Percentiles rank a stretch among this genome's conserved stretches.
phyloP scores from a whole-genome alignment of 805 yeast genomes.

The Hanseniaspora meyeri region DNA sequence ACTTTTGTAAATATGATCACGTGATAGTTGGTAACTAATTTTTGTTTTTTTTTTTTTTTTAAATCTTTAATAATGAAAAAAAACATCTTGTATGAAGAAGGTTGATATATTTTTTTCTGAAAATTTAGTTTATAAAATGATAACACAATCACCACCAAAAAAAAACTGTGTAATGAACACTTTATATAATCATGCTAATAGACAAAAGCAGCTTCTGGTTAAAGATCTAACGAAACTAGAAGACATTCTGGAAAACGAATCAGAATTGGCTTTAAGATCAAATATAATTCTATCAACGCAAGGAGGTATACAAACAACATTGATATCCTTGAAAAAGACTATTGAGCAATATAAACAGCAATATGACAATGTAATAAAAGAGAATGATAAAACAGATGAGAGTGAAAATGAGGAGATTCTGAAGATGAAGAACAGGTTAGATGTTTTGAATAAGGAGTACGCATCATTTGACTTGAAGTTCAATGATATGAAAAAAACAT shows the following conservation, averaged over 20 bases:
- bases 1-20: neutral
- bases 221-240: slow-evolving; percentile 60
- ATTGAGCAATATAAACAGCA: slow-evolving; percentile 54
- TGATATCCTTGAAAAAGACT: slow-evolving; percentile 64
- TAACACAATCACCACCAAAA: too few relatives aligned
- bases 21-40: neutral
- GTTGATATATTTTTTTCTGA: neutral
- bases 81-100: neutral
- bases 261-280: slow-evolving; percentile 33
- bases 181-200: slow-evolving; percentile 76
- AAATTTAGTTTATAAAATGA: too few relatives aligned
- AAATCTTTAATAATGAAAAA: neutral
- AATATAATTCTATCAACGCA: slow-evolving; percentile 42
- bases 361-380: slow-evolving; percentile 42
- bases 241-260: slow-evolving; percentile 18
- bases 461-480: slow-evolving; percentile 25
- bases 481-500: slow-evolving; percentile 25
- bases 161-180: slow-evolving; percentile 47
- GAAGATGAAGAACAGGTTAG: slow-evolving; percentile 50
- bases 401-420: slow-evolving; percentile 20
- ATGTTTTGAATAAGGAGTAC: slow-evolving; percentile 37
- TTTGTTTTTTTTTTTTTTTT: neutral
- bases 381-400: slow-evolving; percentile 29
- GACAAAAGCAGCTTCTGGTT: slow-evolving; percentile 63
- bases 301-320: slow-evolving; percentile 53